Percentiles rank a stretch among this genome's conserved stretches.
phyloP scores from a whole-genome alignment of 2,329 filamentous ascomycete species.

The Hirsutella rhossiliensis region DNA sequence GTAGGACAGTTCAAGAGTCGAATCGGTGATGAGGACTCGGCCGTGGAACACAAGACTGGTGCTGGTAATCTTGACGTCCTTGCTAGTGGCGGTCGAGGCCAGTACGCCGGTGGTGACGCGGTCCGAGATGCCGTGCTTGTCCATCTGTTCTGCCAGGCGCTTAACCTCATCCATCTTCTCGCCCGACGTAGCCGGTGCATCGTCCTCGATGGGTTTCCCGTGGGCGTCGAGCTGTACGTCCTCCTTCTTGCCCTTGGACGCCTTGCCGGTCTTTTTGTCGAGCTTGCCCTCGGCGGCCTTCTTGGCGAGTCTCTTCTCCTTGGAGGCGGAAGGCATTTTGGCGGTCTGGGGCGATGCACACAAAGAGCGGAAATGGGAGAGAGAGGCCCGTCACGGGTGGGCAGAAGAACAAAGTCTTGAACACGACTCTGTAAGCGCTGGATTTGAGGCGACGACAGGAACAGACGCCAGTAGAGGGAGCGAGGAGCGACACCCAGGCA shows the following conservation, averaged over 20 bases:
- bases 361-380: background rate
- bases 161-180: slow-evolving; percentile 71
- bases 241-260: slow-evolving; percentile 59
- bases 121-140: slow-evolving; percentile 92
- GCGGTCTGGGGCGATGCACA: slow-evolving; percentile 4
- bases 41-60: slow-evolving; percentile 95
- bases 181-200: slow-evolving; percentile 56
- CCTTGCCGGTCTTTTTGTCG: slow-evolving; percentile 65
- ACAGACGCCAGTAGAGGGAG: background rate
- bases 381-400: background rate
- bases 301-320: slow-evolving; percentile 61
- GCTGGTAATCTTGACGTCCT: slow-evolving; percentile 95
- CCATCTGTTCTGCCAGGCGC: slow-evolving; percentile 84
- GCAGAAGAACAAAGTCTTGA: background rate
- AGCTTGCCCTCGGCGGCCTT: slow-evolving; percentile 57
- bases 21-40: slow-evolving; percentile 88
- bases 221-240: slow-evolving; percentile 53
- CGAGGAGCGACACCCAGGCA: background rate
- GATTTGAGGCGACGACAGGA: background rate
- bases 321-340: slow-evolving; percentile 57
- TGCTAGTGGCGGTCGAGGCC: slow-evolving; percentile 69
- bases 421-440: background rate
- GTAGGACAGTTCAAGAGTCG: slow-evolving; percentile 84
- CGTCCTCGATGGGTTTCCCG: slow-evolving; percentile 41
- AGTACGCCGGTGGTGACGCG: slow-evolving; percentile 97